Conservation (phyloP, 2,329 filamentous ascomycete species). For the Alternaria panax region DNA sequence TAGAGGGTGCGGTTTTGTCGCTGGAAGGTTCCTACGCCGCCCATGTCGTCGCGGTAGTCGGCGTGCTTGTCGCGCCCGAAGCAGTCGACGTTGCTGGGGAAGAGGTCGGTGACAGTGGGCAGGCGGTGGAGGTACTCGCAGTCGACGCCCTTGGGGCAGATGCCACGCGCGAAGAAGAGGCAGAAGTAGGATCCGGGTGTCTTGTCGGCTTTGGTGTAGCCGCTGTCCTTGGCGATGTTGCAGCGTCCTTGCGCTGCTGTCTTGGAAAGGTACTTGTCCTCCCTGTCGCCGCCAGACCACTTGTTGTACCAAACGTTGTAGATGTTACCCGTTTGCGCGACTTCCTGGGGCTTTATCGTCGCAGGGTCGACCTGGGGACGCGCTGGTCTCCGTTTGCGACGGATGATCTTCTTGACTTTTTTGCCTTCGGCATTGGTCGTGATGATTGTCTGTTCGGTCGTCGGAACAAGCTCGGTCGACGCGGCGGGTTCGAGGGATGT, state of each 20-base stretch:
- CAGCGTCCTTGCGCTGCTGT: constrained; percentile 84
- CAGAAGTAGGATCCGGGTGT: constrained; percentile 81
- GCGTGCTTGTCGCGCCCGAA: constrained; percentile 92
- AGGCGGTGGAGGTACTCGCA: constrained; percentile 94
- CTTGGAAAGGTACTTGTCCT: constrained; percentile 87
- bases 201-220: constrained; percentile 60
- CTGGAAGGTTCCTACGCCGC: constrained; percentile 92
- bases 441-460: constrained; percentile 41
- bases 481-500: constrained; percentile 33
- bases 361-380: constrained; percentile 89
- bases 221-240: constrained; percentile 74
- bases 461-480: constrained; percentile 35
- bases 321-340: constrained; percentile 90
- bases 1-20: constrained; percentile 94
- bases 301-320: constrained; percentile 99
- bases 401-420: constrained; percentile 89
- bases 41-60: constrained; percentile 97
- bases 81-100: constrained; percentile 92
- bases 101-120: constrained; percentile 85
- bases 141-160: constrained; percentile 85
- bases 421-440: constrained; percentile 57
- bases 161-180: constrained; percentile 84
- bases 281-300: constrained; percentile 93
- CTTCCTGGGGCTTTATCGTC: constrained; percentile 81
- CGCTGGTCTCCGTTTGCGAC: constrained; percentile 88